Evolutionary conservation across 345 rosid species (phyloP).

Genomic region (Leavenworthia alabamica): DNA sequence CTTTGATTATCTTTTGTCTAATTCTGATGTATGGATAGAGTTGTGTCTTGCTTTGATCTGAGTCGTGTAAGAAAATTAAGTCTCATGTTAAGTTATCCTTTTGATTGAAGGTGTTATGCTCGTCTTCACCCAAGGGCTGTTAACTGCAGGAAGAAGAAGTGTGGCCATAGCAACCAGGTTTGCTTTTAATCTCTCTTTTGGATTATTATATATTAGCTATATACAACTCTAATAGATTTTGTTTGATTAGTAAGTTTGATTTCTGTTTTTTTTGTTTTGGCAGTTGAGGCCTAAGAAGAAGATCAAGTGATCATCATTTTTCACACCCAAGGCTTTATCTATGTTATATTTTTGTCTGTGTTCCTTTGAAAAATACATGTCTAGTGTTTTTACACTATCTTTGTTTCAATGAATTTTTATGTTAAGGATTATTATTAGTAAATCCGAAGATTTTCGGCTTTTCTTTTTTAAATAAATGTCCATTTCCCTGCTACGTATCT

Average conservation of each 20-base stretch:
- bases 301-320: constrained; percentile 40
- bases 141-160: constrained; percentile 97
- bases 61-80: background rate
- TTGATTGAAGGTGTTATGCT: constrained; percentile 71
- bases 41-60: background rate
- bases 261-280: constrained; percentile 20
- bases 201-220: background rate
- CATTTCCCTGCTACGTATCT: no score
- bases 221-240: background rate
- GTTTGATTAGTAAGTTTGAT: background rate
- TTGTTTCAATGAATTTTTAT: background rate
- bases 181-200: background rate
- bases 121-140: constrained; percentile 96
- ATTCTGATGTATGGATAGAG: background rate
- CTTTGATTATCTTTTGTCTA: no score
- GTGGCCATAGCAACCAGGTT: constrained; percentile 99
- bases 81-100: background rate
- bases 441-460: background rate
- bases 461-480: background rate
- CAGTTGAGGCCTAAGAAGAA: constrained; percentile 93
- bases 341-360: background rate
- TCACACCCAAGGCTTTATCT: background rate
- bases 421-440: background rate
- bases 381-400: background rate
- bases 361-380: background rate